Percentiles rank a stretch among this genome's conserved stretches.
phyloP scores from a whole-genome alignment of 108 stramenopile species.

The Fragilaria crotonensis region DNA sequence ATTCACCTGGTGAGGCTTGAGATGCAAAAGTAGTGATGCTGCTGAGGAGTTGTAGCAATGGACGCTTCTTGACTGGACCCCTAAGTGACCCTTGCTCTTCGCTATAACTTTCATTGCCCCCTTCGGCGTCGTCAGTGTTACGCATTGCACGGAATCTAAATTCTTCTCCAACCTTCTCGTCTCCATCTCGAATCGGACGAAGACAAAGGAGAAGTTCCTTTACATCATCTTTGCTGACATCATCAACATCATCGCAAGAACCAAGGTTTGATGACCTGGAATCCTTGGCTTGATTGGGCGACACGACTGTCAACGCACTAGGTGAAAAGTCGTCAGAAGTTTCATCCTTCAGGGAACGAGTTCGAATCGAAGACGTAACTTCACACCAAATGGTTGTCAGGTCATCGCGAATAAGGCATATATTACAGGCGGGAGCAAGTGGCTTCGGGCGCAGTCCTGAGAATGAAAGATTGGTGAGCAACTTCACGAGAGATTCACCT shows the following conservation, averaged over 20 bases:
- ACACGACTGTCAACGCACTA: no score
- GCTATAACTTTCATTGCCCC: neutral
- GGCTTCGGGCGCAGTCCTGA: constrained; percentile 31
- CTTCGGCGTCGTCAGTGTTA: neutral
- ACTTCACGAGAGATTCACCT: no score
- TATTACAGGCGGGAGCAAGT: constrained; percentile 58
- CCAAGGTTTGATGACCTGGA: neutral
- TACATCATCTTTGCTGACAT: constrained; percentile 2
- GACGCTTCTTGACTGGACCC: neutral
- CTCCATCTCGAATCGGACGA: constrained; percentile 72
- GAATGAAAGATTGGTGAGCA: neutral
- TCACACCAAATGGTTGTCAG: constrained; percentile 83
- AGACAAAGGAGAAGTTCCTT: constrained; percentile 74
- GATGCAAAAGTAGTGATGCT: neutral
- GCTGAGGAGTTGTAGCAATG: neutral
- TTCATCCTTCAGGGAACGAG: constrained; percentile 34
- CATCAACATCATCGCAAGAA: constrained; percentile 5
- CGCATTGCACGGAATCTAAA: constrained; percentile 28
- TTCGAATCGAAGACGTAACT: constrained; percentile 72
- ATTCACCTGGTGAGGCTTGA: neutral
- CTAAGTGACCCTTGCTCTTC: neutral
- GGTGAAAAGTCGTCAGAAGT: constrained; percentile 20
- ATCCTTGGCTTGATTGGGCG: constrained; percentile 1
- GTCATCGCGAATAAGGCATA: constrained; percentile 70
- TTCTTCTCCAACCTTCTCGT: constrained; percentile 40